Conservation (phyloP, 306 rosid species). For the Cucurbita pepo region DNA sequence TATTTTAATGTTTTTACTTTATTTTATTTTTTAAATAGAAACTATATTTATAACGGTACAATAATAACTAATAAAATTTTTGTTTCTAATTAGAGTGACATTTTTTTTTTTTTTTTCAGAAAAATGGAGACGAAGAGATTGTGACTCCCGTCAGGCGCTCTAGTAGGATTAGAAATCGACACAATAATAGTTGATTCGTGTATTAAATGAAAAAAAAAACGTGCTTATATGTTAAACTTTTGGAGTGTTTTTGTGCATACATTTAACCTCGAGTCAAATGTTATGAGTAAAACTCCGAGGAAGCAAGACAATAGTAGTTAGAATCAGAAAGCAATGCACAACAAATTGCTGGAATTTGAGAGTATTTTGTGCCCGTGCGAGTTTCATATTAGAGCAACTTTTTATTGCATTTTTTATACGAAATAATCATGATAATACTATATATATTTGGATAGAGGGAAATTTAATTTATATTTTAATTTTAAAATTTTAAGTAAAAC, state of each 20-base stretch:
- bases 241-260: not conserved
- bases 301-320: no score
- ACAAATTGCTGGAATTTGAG: not conserved
- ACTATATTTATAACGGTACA: no score
- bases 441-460: no score
- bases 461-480: no score
- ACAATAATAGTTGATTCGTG: not conserved
- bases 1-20: no score
- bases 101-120: constrained; percentile 16
- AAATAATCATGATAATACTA: no score
- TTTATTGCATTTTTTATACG: no score
- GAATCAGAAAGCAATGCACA: no score
- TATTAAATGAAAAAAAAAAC: not conserved
- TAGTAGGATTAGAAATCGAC: constrained; percentile 42
- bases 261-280: not conserved
- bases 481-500: no score
- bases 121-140: constrained; percentile 30
- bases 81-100: not conserved
- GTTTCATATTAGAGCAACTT: no score
- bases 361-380: not conserved
- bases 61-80: not conserved
- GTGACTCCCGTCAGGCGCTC: constrained; percentile 85
- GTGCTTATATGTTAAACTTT: not conserved
- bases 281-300: no score
- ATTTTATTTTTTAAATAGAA: no score